A percentile compares a stretch with the other conserved stretches of the same genome.
These are phyloP conservation scores for Malassezia equina DNA, from an alignment of 1,284 basidiomycete genomes.

Conservation along the genomic window DNA sequence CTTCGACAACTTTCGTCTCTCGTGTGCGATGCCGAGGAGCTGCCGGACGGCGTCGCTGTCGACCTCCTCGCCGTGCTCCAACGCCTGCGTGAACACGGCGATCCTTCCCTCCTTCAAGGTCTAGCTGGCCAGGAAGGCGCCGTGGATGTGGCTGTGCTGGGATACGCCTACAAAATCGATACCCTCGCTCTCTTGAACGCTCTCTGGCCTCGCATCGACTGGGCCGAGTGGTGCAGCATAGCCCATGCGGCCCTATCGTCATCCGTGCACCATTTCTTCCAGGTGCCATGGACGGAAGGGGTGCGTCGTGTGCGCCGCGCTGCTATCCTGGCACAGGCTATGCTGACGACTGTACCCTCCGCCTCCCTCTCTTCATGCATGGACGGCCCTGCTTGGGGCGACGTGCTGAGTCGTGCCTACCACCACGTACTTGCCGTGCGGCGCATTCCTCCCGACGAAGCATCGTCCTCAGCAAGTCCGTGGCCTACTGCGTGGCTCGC, in stretches of 20 bases:
- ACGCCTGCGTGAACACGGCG: slow-evolving; percentile 3
- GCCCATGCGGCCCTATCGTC: not conserved
- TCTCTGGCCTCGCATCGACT: not conserved
- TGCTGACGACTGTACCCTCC: not conserved
- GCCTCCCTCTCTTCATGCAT: not conserved
- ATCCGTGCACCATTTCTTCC: not conserved
- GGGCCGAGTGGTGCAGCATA: not conserved
- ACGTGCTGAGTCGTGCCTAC: not conserved
- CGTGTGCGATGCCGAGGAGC: not conserved
- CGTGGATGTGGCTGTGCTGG: not conserved
- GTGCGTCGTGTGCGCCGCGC: not conserved
- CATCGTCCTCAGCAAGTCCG: slow-evolving; percentile 10
- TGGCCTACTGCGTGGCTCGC: slow-evolving; percentile 8
- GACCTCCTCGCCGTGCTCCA: not conserved
- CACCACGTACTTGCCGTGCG: not conserved
- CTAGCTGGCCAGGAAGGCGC: not conserved
- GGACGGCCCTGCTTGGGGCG: not conserved
- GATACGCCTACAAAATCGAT: not conserved
- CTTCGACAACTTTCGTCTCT: not conserved
- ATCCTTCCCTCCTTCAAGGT: not conserved
- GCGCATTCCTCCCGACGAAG: slow-evolving; percentile 4
- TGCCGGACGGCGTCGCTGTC: not conserved
- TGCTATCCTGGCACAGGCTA: not conserved
- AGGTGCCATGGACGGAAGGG: slow-evolving; percentile 7
- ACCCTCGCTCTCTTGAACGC: not conserved